Evolutionary conservation across 331 rosid genomes (phyloP).

Genomic region (Acacia concinna): DNA sequence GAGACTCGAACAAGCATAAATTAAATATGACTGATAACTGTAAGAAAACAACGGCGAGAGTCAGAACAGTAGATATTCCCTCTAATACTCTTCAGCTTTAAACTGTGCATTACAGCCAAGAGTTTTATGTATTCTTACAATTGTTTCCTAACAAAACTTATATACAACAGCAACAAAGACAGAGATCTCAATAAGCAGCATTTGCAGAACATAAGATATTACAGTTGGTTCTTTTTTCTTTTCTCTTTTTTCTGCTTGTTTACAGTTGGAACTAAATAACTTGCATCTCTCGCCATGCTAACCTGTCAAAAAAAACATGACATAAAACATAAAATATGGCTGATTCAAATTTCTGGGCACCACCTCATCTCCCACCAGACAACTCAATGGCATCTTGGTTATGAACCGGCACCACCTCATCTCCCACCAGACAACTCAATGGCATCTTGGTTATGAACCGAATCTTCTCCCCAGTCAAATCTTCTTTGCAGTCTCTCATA

Average conservation of each 20-base stretch:
- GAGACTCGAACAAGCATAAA: neutral
- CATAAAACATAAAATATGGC: neutral
- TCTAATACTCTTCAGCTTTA: neutral
- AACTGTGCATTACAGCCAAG: neutral
- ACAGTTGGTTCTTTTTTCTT: neutral
- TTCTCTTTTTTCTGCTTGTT: neutral
- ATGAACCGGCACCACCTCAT: conserved; percentile 58
- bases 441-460: conserved; percentile 79
- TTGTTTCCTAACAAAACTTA: neutral
- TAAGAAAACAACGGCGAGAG: neutral
- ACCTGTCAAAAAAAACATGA: conserved; percentile 28
- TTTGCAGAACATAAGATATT: neutral
- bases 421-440: conserved; percentile 90
- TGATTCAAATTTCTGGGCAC: neutral
- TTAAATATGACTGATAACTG: neutral
- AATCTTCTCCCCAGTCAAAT: conserved; percentile 85
- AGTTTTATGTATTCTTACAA: conserved; percentile 16
- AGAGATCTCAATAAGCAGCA: neutral
- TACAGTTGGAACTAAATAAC: neutral
- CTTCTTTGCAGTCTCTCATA: conserved; percentile 77
- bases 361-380: conserved; percentile 84
- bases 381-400: conserved; percentile 86
- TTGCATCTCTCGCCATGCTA: conserved; percentile 16
- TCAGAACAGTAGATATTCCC: neutral
- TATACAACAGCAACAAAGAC: neutral